phyloP scores from a whole-genome alignment of 2,329 filamentous ascomycete genomes.

The Exophiala mesophila region DNA sequence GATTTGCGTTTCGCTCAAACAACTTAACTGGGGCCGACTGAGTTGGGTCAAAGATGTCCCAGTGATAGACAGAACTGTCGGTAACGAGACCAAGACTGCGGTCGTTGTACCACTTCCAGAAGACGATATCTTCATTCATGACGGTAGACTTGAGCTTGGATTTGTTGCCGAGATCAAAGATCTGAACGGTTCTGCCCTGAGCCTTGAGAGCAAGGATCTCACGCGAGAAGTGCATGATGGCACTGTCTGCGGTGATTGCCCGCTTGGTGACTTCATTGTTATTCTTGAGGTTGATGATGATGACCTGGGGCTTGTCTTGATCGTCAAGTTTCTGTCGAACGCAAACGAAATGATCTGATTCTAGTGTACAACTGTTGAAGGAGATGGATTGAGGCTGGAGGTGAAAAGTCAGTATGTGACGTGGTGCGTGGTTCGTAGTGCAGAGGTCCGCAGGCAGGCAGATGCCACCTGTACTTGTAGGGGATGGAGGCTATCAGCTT shows the following conservation, averaged over 20 bases:
- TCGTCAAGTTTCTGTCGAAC: slow-evolving; percentile 90
- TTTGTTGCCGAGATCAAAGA: slow-evolving; percentile 91
- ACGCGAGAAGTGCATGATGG: slow-evolving; percentile 97
- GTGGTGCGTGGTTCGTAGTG: slow-evolving; percentile 12
- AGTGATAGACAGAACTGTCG: slow-evolving; percentile 87
- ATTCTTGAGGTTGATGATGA: slow-evolving; percentile 97
- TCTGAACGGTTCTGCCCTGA: slow-evolving; percentile 88
- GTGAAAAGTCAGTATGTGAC: slow-evolving; percentile 18
- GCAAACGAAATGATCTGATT: slow-evolving; percentile 95
- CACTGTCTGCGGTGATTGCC: slow-evolving; percentile 98
- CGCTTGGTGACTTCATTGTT: slow-evolving; percentile 90
- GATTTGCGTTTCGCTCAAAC: slow-evolving; percentile 89
- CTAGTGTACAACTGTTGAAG: slow-evolving; percentile 90
- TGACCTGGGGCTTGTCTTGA: slow-evolving; percentile 80
- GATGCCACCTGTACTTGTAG: slow-evolving; percentile 7
- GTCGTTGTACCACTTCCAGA: slow-evolving; percentile 99
- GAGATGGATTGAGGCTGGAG: slow-evolving; percentile 66
- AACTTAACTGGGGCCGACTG: slow-evolving; percentile 79
- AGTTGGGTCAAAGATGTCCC: slow-evolving; percentile 86
- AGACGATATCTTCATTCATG: slow-evolving; percentile 95
- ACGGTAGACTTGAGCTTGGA: slow-evolving; percentile 93
- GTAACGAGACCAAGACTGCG: slow-evolving; percentile 84
- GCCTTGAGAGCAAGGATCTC: slow-evolving; percentile 97
- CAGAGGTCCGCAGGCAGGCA: slow-evolving; percentile 22
- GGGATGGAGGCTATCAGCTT: slow-evolving; percentile 32